These are phyloP conservation scores for Plantago major DNA, from an alignment of 257 asterid species.

Conservation along the genomic window DNA sequence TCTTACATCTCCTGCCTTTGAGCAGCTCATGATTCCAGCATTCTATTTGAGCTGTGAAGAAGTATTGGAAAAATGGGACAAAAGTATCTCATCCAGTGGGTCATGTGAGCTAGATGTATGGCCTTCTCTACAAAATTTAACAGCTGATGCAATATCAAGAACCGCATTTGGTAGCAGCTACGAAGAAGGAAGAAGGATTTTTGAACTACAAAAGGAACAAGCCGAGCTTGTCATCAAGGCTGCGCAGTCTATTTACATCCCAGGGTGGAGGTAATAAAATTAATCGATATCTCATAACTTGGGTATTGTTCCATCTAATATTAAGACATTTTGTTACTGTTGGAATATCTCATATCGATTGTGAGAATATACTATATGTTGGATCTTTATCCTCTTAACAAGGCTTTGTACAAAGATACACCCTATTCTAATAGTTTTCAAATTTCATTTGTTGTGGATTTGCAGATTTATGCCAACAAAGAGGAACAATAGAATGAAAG, in stretches of 20 bases:
- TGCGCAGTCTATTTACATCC: slow-evolving; percentile 18
- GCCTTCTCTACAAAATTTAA: slow-evolving; percentile 25
- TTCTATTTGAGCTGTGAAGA: slow-evolving; percentile 28
- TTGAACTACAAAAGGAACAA: slow-evolving; percentile 39
- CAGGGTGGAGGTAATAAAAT: slow-evolving; percentile 36
- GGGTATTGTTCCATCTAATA: neutral
- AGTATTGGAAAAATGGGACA: slow-evolving; percentile 32
- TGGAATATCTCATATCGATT: no score
- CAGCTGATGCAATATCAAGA: slow-evolving; percentile 12
- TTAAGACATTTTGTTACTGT: no score
- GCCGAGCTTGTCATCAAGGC: slow-evolving; percentile 24
- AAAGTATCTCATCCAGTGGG: slow-evolving; percentile 6
- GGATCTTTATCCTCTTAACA: no score
- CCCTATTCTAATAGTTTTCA: neutral
- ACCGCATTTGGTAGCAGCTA: slow-evolving; percentile 14
- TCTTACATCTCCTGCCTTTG: neutral
- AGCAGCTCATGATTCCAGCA: slow-evolving; percentile 37
- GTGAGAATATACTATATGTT: no score
- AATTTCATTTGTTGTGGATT: neutral
- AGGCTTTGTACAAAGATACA: neutral
- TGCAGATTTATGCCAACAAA: slow-evolving; percentile 37
- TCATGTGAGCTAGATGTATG: slow-evolving; percentile 35
- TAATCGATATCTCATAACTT: neutral
- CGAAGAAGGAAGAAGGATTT: slow-evolving; percentile 41
- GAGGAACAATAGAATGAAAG: slow-evolving; percentile 34